These are phyloP conservation scores for Claviceps arundinis DNA, from an alignment of 2,329 filamentous ascomycete species.

Conservation along the genomic window DNA sequence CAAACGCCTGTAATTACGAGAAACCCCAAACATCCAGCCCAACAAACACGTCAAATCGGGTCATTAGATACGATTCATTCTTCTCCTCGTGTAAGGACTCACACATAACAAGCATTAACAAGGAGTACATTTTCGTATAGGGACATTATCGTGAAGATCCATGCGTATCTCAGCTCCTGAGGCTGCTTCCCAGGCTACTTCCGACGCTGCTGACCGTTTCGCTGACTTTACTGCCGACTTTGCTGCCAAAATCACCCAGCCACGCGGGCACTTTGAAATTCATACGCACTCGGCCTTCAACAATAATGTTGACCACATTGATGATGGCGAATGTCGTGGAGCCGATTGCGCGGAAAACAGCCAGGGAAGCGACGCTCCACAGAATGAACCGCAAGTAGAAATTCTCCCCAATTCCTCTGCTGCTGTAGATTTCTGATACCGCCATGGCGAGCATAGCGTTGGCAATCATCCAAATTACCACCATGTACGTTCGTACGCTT, in stretches of 20 bases:
- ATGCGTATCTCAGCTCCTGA: constrained; percentile 15
- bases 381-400: constrained; percentile 87
- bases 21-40: too few relatives aligned
- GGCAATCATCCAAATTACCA: constrained; percentile 82
- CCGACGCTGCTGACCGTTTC: background rate
- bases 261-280: constrained; percentile 36
- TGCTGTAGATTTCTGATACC: constrained; percentile 72
- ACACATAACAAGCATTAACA: background rate
- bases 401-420: constrained; percentile 61
- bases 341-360: constrained; percentile 78
- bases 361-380: constrained; percentile 77
- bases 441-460: constrained; percentile 92
- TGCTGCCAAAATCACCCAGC: constrained; percentile 29
- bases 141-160: too few relatives aligned
- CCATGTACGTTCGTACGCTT: constrained; percentile 94
- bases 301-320: constrained; percentile 69
- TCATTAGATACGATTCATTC: too few relatives aligned
- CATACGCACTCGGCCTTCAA: constrained; percentile 66
- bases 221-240: constrained; percentile 30
- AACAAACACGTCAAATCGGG: too few relatives aligned
- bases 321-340: constrained; percentile 71
- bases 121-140: background rate
- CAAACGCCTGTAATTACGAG: too few relatives aligned
- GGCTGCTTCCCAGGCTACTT: constrained; percentile 34
- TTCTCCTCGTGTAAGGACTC: too few relatives aligned